Base-by-base conservation (phyloP, 2,329 filamentous ascomycete genomes). In the Penicillium janthinellum region DNA sequence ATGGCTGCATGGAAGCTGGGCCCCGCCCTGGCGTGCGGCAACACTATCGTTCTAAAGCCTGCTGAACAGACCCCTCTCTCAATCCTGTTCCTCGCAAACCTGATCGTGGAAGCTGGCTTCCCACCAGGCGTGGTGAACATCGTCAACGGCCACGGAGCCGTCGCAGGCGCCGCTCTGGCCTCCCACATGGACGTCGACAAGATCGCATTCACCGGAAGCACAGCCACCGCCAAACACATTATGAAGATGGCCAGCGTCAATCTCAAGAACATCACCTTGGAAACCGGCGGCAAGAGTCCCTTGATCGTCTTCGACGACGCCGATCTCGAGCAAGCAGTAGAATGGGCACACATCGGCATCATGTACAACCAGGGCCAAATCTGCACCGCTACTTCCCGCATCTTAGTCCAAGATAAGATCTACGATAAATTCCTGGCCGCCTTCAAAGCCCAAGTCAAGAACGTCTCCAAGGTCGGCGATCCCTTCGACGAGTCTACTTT, bases 251-350 rank as follows among this genome's bases (percentile, higher is more conserved):
- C 73, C 25, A 72, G 71, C 11, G 62, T 63, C 14, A 75, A 72
- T 28, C 54, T 75, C 66, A 75, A 75, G 64, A 75, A 75, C 39
- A 72, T 75, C 54, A 75, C 73, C 4, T 62, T 75, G 1, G 73
- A 75, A 58, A 75, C 73, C 85, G 88, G 88, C 39, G 88, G 88
- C 57, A 90, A 90, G 74, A 86, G 83, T 4, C 86, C 87, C 0
- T 76, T 88, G 1, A 67, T 90, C 10, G 83, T 90, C 5, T 89
- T 90, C 61, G 79, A 83, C 6, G 88, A 90, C 66, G 87, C 87
- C 5, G 86, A 90, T 60, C 68, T 90, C 25, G 85, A 88, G 5
- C 84, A 89, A 71, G 86, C 88, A 3, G 88, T 90, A 12, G 86
- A 89, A 64, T 91, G 89, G 86, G 80, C 83, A 15, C 86, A 90